Conservation (phyloP, 2,329 filamentous ascomycete genomes). For the Graphilbum fragrans region DNA sequence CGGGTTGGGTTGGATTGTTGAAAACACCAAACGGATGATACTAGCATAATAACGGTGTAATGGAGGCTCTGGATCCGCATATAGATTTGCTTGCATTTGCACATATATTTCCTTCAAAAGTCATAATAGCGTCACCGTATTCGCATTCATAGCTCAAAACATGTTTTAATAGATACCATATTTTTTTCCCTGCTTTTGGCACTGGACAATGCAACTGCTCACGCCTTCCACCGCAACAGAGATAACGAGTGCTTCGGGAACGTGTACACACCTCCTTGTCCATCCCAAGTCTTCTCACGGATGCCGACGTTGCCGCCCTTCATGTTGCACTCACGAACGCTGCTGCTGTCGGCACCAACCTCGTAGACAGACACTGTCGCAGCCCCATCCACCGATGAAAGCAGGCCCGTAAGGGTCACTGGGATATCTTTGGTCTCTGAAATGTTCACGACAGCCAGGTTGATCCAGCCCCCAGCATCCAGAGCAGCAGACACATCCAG, state of each 20-base stretch:
- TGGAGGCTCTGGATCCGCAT: too few species aligned
- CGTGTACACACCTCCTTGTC: conserved; percentile 35
- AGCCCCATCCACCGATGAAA: conserved; percentile 17
- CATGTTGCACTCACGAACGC: conserved; percentile 31
- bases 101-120: too few species aligned
- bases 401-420: conserved; percentile 41
- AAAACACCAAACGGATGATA: too few species aligned
- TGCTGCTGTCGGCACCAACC: conserved; percentile 33
- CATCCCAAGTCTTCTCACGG: conserved; percentile 47
- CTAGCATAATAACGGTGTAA: too few species aligned
- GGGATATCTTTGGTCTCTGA: conserved; percentile 47
- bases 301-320: conserved; percentile 35
- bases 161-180: too few species aligned
- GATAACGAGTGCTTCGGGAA: conserved; percentile 63
- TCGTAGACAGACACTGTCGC: conserved; percentile 43
- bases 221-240: conserved; percentile 39
- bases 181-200: too few species aligned
- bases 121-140: too few species aligned
- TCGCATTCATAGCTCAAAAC: too few species aligned
- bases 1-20: too few species aligned
- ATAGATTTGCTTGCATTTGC: too few species aligned
- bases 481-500: conserved; percentile 54
- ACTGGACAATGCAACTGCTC: too few species aligned
- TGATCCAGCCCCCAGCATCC: conserved; percentile 45
- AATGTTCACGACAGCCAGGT: conserved; percentile 63